Conservation (phyloP, 768 basidiomycete species). For the Agaricus sinodeliciosus region DNA sequence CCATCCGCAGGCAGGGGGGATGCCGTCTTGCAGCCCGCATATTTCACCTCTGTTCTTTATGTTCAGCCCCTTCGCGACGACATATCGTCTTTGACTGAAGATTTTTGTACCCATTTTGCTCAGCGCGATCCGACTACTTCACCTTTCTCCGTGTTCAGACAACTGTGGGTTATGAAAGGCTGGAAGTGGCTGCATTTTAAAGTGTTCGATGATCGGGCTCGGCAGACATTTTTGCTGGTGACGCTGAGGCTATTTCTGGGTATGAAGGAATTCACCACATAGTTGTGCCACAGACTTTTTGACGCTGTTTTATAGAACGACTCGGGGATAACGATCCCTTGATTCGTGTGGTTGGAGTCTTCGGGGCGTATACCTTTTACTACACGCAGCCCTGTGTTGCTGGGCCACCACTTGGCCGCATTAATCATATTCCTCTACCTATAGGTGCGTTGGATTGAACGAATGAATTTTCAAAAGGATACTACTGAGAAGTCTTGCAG, state of each 20-base stretch:
- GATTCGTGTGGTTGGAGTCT: constrained; percentile 53
- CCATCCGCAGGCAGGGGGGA: constrained; percentile 44
- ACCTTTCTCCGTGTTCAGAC: constrained; percentile 70
- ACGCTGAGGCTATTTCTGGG: constrained; percentile 63
- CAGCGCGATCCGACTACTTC: constrained; percentile 19
- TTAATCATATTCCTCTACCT: constrained; percentile 56
- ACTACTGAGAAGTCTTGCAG: constrained; percentile 27
- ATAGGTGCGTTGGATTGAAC: constrained; percentile 35
- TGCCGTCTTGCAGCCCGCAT: constrained; percentile 61
- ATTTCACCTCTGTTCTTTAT: constrained; percentile 75
- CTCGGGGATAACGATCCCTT: constrained; percentile 43
- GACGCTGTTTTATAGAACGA: constrained; percentile 38
- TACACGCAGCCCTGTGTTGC: constrained; percentile 56
- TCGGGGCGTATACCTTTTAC: constrained; percentile 66
- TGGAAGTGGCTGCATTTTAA: constrained; percentile 78
- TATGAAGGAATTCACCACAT: constrained; percentile 23
- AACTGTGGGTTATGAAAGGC: constrained; percentile 56
- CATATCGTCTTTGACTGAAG: constrained; percentile 43
- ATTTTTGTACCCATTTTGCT: constrained; percentile 45
- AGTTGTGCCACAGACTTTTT: not conserved
- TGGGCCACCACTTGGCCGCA: constrained; percentile 40
- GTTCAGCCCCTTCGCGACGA: constrained; percentile 61
- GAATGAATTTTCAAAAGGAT: constrained; percentile 3
- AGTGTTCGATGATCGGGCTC: constrained; percentile 59
- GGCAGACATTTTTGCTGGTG: constrained; percentile 55